Evolutionary conservation across 768 basidiomycete species (phyloP).

Genomic region (Tephrocybe sp.): DNA sequence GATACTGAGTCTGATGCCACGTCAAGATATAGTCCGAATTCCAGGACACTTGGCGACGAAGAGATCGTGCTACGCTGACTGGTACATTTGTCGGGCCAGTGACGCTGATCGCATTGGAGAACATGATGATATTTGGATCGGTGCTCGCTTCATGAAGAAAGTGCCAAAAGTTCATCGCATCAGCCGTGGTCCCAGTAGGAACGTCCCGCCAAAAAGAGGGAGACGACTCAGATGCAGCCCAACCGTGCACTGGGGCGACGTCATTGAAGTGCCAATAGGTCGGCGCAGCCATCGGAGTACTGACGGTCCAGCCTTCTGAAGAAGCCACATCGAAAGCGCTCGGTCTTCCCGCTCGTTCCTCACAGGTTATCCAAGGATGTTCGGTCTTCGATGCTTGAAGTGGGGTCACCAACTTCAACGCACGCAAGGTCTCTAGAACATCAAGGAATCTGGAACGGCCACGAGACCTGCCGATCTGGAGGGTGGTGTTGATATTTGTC

Average conservation of each 20-base stretch:
- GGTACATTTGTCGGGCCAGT: constrained; percentile 25
- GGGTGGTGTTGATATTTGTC: constrained; percentile 40
- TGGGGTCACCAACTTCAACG: constrained; percentile 61
- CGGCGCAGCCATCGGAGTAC: constrained; percentile 49
- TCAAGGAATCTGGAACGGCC: constrained; percentile 63
- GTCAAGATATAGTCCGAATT: constrained; percentile 58
- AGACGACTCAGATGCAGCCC: constrained; percentile 49
- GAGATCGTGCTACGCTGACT: constrained; percentile 40
- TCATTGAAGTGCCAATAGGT: constrained; percentile 64
- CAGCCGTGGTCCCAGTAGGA: constrained; percentile 34
- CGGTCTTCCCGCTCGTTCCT: constrained; percentile 41
- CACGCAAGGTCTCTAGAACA: constrained; percentile 56
- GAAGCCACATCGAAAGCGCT: constrained; percentile 44
- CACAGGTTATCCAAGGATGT: constrained; percentile 46
- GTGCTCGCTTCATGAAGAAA: constrained; percentile 49
- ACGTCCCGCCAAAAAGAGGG: constrained; percentile 58
- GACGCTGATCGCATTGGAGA: constrained; percentile 16
- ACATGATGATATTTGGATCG: constrained; percentile 28
- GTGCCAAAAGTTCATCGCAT: constrained; percentile 57
- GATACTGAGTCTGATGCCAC: constrained; percentile 67
- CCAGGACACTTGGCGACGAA: constrained; percentile 67
- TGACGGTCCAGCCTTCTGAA: constrained; percentile 43
- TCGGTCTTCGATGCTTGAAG: constrained; percentile 44
- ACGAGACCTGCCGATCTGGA: constrained; percentile 61
- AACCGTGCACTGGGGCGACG: constrained; percentile 57